phyloP scores from a whole-genome alignment of 768 basidiomycete species.

The Holtermanniella nyarrowii region DNA sequence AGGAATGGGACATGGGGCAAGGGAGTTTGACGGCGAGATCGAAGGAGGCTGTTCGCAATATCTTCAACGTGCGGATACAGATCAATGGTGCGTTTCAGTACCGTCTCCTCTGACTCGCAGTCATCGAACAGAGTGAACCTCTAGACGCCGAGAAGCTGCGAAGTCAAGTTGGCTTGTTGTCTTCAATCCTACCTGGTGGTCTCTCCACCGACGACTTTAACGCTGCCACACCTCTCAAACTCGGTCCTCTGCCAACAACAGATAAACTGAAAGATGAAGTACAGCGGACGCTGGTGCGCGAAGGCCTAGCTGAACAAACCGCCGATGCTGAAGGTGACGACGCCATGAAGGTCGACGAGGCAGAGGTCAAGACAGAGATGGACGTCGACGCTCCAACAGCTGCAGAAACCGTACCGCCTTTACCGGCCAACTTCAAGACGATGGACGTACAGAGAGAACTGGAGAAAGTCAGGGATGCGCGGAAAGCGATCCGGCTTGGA shows the following conservation, averaged over 20 bases:
- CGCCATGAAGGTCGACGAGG: not conserved
- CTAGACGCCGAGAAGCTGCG: slow-evolving; percentile 9
- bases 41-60: slow-evolving; percentile 78
- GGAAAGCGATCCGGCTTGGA: slow-evolving; percentile 85
- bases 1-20: slow-evolving; percentile 63
- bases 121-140: slow-evolving; percentile 16
- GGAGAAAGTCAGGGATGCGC: slow-evolving; percentile 71
- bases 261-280: slow-evolving; percentile 75
- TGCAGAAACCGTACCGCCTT: slow-evolving; percentile 48
- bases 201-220: slow-evolving; percentile 58
- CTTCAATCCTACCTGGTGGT: slow-evolving; percentile 57
- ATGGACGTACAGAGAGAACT: slow-evolving; percentile 87
- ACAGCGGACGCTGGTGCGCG: slow-evolving; percentile 58
- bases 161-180: slow-evolving; percentile 52
- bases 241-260: slow-evolving; percentile 68
- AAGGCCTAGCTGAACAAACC: slow-evolving; percentile 45
- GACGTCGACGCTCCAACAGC: slow-evolving; percentile 23
- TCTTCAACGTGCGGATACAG: slow-evolving; percentile 84
- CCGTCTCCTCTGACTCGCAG: slow-evolving; percentile 8
- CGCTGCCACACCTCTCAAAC: slow-evolving; percentile 62
- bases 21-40: slow-evolving; percentile 78
- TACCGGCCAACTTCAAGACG: slow-evolving; percentile 70
- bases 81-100: slow-evolving; percentile 60
- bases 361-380: slow-evolving; percentile 1
- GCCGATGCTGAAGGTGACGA: not conserved